Percentiles rank a stretch among this genome's conserved stretches.
These are phyloP conservation scores for Alternaria brassicicola DNA, from an alignment of 2,329 filamentous ascomycete genomes.

Conservation along the genomic window DNA sequence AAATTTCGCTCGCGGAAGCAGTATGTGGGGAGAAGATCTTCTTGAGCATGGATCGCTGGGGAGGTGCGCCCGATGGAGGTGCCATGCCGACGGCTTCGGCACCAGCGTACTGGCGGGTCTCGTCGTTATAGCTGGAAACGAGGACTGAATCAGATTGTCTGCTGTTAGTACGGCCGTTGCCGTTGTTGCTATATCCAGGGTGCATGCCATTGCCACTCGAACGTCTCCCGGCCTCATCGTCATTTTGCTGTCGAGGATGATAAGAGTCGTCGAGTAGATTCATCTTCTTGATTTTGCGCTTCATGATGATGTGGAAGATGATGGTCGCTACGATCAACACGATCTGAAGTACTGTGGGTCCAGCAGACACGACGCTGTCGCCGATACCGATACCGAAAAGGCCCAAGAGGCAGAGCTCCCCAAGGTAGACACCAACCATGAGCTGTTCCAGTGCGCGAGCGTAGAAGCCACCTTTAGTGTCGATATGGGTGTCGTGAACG, in stretches of 20 bases:
- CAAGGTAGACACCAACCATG: constrained; percentile 56
- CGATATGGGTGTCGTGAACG: constrained; percentile 54
- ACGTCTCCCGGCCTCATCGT: constrained; percentile 27
- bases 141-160: background rate
- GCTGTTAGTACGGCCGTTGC: background rate
- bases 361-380: constrained; percentile 41
- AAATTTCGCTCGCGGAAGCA: constrained; percentile 13
- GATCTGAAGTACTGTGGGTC: constrained; percentile 52
- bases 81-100: constrained; percentile 5
- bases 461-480: constrained; percentile 56
- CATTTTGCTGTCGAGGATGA: constrained; percentile 25
- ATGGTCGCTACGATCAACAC: constrained; percentile 50
- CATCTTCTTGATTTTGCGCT: constrained; percentile 37
- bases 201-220: constrained; percentile 11
- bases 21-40: constrained; percentile 13
- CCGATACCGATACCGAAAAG: constrained; percentile 52
- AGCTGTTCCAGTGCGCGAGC: constrained; percentile 55
- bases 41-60: constrained; percentile 6
- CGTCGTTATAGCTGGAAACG: constrained; percentile 3
- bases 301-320: constrained; percentile 50
- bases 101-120: background rate
- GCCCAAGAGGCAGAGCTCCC: constrained; percentile 55
- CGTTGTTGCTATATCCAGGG: background rate
- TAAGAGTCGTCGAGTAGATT: constrained; percentile 38
- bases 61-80: background rate